Evolutionary conservation across 768 basidiomycete species (phyloP).

Genomic region (Favolaschia claudopus): DNA sequence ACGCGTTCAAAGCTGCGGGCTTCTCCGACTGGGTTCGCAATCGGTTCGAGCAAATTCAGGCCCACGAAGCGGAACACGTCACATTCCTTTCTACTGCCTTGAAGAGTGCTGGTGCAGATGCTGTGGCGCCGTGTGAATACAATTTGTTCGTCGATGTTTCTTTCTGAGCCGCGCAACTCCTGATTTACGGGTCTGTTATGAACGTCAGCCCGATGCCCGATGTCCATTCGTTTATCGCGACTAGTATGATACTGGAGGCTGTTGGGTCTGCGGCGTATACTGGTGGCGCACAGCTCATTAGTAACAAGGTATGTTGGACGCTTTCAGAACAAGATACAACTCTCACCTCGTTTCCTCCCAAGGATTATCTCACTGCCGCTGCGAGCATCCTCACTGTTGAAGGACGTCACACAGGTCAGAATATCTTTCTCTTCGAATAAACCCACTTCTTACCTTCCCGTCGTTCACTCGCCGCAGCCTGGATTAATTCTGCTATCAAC

Average conservation of each 20-base stretch:
- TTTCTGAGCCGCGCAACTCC: not conserved
- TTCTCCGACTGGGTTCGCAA: conserved; percentile 57
- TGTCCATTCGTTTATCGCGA: conserved; percentile 49
- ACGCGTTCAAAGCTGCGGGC: conserved; percentile 56
- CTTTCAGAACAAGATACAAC: too few relatives aligned
- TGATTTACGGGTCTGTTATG: too few relatives aligned
- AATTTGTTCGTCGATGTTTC: conserved; percentile 33
- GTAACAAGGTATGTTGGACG: conserved; percentile 28
- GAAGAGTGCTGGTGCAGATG: conserved; percentile 32
- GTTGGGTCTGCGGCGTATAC: conserved; percentile 66
- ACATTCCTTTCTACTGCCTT: conserved; percentile 43
- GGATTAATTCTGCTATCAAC: conserved; percentile 51
- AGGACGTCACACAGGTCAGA: conserved; percentile 49
- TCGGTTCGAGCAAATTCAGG: conserved; percentile 59
- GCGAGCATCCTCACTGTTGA: conserved; percentile 68
- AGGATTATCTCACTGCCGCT: conserved; percentile 59
- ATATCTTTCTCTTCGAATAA: not conserved
- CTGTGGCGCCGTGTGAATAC: conserved; percentile 47
- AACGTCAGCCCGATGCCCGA: conserved; percentile 49
- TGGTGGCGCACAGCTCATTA: conserved; percentile 57
- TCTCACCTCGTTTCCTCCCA: not conserved
- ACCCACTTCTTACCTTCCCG: not conserved
- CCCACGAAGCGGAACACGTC: conserved; percentile 63
- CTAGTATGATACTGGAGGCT: conserved; percentile 58
- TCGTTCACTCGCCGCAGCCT: conserved; percentile 39